Evolutionary conservation across 2,329 filamentous ascomycete species (phyloP), one percentile per base, ranked within the genome.

Genomic region (Delphinella strobiligena): DNA sequence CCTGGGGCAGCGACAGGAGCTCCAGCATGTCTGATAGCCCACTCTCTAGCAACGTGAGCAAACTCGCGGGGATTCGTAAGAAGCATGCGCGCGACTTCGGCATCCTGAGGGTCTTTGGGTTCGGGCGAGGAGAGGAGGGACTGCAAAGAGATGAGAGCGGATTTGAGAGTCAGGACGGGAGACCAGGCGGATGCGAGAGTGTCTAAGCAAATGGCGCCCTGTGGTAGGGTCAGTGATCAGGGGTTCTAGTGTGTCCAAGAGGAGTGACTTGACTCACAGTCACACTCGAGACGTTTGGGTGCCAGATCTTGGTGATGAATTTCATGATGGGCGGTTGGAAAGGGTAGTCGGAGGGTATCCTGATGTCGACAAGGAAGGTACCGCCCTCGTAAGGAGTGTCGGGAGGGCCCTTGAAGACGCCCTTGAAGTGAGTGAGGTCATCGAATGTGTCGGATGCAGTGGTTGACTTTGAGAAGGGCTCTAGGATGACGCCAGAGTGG

Each of bases 191-290:
- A 75, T 8, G 82, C 80, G 12, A 98, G 74, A 0, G 88, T 96
- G 58, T 98, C 91, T 40, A 98, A 78, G 56, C 91, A 98, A 59
- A 98, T 98, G 18, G 88, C 89, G 41, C 91, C 91, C 86, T 96
- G 46, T 9, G 37, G 42, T 34, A 16, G 15, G 22, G 43, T 61
- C 45, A 64, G 14, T 22, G 19, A 29, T 5, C 11, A 36, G 15
- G 12, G 7, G 17, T 31, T 10, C n/a, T n/a, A 15, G 29, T 14
- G n/a, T n/a, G n/a, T n/a, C n/a, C n/a, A n/a, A n/a, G n/a, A n/a
- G n/a, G n/a, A n/a, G n/a, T n/a, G 14, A 3, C n/a, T 14, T n/a
- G 30, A 41, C 42, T 11, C 65, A 93, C 87, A 31, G 88, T 95
- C 58, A 91, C 82, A 54, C 82, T 89, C 70, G 84, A 93, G 64